phyloP scores from a whole-genome alignment of 768 basidiomycete species.

The Wakefieldia striispora region DNA sequence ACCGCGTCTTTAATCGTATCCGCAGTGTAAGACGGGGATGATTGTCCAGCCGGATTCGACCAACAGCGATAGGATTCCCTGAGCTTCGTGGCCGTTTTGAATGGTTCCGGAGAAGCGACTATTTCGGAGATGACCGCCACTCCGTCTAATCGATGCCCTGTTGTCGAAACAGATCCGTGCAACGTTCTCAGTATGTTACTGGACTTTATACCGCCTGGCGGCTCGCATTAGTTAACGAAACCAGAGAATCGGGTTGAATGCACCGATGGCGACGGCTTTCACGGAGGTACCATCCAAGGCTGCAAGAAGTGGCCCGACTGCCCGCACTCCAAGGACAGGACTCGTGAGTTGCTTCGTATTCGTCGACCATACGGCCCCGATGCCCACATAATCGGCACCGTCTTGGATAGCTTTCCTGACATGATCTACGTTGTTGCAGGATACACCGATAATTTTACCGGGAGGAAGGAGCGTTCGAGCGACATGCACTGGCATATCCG shows the following conservation, averaged over 20 bases:
- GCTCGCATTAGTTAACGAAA: background rate
- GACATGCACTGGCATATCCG: slow-evolving; percentile 70
- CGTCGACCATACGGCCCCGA: slow-evolving; percentile 83
- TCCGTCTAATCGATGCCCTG: slow-evolving; percentile 65
- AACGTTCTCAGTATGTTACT: slow-evolving; percentile 74
- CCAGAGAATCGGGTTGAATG: slow-evolving; percentile 10
- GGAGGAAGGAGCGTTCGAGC: slow-evolving; percentile 69
- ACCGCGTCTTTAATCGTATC: slow-evolving; percentile 44
- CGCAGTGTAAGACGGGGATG: slow-evolving; percentile 20
- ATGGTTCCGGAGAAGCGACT: slow-evolving; percentile 59
- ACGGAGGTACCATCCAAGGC: slow-evolving; percentile 61
- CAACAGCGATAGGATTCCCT: slow-evolving; percentile 37
- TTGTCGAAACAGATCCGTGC: slow-evolving; percentile 62
- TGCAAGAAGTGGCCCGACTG: slow-evolving; percentile 64
- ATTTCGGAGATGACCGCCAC: slow-evolving; percentile 91
- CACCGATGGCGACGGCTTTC: slow-evolving; percentile 85
- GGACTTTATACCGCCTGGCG: slow-evolving; percentile 80
- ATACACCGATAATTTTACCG: slow-evolving; percentile 75
- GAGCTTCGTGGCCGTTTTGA: slow-evolving; percentile 46
- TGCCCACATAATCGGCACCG: slow-evolving; percentile 82
- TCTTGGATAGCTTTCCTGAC: slow-evolving; percentile 58
- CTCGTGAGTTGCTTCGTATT: slow-evolving; percentile 71
- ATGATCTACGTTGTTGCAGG: slow-evolving; percentile 68
- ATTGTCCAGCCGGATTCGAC: slow-evolving; percentile 4
- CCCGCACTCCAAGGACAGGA: slow-evolving; percentile 67